Conservation (phyloP, 257 asterid genomes). For the Salvia rosmarinus region DNA sequence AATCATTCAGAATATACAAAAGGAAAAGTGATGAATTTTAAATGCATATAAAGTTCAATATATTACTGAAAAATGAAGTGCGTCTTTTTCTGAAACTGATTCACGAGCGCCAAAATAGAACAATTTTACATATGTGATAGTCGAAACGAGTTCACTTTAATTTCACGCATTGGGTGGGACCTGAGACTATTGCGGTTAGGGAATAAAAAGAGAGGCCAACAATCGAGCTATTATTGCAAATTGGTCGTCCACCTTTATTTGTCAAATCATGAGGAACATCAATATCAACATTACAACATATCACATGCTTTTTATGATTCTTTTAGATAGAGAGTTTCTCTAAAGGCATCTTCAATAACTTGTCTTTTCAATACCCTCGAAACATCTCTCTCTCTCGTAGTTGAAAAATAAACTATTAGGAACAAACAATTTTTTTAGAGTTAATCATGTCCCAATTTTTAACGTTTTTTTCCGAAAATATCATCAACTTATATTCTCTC, state of each 20-base stretch:
- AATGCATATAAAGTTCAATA: too few species aligned
- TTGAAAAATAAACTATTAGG: too few species aligned
- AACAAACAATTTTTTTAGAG: too few species aligned
- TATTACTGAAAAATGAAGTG: too few species aligned
- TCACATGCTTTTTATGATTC: constrained; percentile 22
- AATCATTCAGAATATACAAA: not conserved
- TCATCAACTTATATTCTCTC: too few species aligned
- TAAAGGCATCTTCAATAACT: too few species aligned
- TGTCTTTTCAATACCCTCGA: too few species aligned
- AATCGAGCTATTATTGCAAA: not conserved
- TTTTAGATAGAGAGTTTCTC: too few species aligned
- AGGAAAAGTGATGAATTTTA: not conserved
- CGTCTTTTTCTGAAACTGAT: not conserved
- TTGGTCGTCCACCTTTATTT: not conserved
- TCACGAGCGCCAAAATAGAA: not conserved
- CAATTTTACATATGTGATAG: not conserved
- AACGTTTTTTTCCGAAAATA: too few species aligned
- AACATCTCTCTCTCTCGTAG: too few species aligned
- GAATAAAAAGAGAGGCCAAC: constrained; percentile 19
- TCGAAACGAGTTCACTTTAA: not conserved
- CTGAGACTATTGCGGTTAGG: not conserved
- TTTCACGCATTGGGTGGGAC: constrained; percentile 20
- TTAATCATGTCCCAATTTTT: too few species aligned
- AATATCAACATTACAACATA: not conserved
- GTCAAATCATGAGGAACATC: too few species aligned